Percentiles rank a stretch among this genome's conserved stretches.
These are phyloP conservation scores for Trichosanthes cucumerina DNA, from an alignment of 306 rosid species.

Conservation along the genomic window DNA sequence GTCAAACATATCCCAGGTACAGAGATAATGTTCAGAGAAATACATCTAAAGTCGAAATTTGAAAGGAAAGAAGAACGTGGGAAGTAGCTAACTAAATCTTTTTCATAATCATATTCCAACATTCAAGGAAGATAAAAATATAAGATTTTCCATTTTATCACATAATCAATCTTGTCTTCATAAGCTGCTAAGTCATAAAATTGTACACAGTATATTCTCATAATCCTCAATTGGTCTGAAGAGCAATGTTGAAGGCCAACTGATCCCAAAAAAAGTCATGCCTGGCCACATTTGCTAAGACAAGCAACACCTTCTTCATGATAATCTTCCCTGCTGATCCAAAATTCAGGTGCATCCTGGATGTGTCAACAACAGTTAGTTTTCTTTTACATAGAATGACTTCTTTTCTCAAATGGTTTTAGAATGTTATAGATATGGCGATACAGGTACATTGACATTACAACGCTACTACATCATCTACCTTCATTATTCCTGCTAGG, in stretches of 20 bases:
- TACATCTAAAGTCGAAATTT: too few species aligned
- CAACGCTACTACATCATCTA: conserved; percentile 13
- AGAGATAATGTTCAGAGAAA: too few species aligned
- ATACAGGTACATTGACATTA: not conserved
- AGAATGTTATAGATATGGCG: not conserved
- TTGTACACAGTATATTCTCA: not conserved
- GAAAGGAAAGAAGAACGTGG: not conserved
- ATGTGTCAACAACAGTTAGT: conserved; percentile 22
- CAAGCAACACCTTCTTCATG: conserved; percentile 92
- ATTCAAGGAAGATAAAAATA: not conserved
- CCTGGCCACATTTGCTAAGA: conserved; percentile 78
- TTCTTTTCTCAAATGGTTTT: not conserved
- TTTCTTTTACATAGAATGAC: not conserved
- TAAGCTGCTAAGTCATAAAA: not conserved
- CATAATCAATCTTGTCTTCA: not conserved
- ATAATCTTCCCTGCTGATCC: conserved; percentile 97
- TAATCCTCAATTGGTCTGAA: not conserved
- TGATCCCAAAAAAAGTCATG: conserved; percentile 30
- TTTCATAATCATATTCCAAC: not conserved
- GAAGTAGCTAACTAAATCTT: not conserved
- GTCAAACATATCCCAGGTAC: too few species aligned
- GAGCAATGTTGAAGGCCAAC: not conserved
- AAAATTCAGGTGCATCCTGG: conserved; percentile 97
- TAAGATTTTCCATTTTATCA: not conserved
- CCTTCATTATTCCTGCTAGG: conserved; percentile 98